Conservation (phyloP, 1,139 yeast genomes). For the Pichia sp. region DNA sequence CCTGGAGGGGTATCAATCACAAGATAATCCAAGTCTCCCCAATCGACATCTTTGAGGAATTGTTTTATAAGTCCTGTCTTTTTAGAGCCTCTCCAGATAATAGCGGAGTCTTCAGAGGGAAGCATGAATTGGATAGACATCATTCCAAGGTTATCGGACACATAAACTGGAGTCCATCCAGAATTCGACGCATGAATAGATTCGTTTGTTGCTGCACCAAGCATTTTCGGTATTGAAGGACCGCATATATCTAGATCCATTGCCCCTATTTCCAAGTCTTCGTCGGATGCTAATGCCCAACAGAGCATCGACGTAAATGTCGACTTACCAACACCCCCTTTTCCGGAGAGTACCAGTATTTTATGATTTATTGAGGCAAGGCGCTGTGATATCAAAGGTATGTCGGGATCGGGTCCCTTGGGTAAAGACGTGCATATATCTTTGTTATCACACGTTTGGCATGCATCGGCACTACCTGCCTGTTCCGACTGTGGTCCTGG, state of each 20-base stretch:
- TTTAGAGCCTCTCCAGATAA: constrained; percentile 96
- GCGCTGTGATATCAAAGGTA: constrained; percentile 69
- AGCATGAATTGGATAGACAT: constrained; percentile 96
- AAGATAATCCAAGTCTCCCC: constrained; percentile 91
- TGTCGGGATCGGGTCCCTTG: constrained; percentile 93
- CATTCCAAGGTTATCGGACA: constrained; percentile 88
- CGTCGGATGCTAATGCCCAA: constrained; percentile 94
- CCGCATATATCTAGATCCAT: constrained; percentile 98
- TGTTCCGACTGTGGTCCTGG: constrained; percentile 95
- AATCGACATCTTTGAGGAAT: constrained; percentile 89
- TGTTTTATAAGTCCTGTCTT: constrained; percentile 91
- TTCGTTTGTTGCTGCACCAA: constrained; percentile 80
- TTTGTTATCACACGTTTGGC: constrained; percentile 93
- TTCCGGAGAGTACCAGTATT: constrained; percentile 82
- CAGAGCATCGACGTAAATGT: constrained; percentile 92
- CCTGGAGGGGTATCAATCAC: constrained; percentile 98
- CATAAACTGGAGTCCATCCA: constrained; percentile 97
- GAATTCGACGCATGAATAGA: constrained; percentile 81
- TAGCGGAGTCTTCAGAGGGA: constrained; percentile 89
- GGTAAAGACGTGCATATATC: constrained; percentile 83
- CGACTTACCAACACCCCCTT: constrained; percentile 98
- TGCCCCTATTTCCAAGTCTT: constrained; percentile 83
- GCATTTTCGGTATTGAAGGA: constrained; percentile 91
- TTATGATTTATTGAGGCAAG: constrained; percentile 72
- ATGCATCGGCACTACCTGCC: constrained; percentile 94